Conservation (phyloP, 345 rosid genomes). For the Camelina hispida region DNA sequence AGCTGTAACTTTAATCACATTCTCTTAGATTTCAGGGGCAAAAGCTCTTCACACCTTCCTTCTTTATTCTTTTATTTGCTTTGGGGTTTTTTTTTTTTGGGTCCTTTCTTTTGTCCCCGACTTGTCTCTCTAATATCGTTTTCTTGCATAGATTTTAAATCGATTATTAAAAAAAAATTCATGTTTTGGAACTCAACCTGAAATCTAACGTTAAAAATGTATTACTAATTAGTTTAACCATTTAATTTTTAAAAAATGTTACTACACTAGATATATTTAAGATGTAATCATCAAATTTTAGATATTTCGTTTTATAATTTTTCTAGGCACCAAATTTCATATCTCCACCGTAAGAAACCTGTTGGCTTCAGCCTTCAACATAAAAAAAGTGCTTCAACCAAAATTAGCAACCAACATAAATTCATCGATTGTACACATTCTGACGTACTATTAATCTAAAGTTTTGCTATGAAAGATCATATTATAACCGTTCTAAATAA, state of each 20-base stretch:
- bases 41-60: slow-evolving; percentile 38
- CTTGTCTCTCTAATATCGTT: slow-evolving; percentile 27
- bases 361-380: background rate
- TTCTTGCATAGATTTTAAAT: slow-evolving; percentile 1
- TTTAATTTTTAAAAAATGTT: background rate
- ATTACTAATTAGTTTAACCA: background rate
- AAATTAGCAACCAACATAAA: slow-evolving; percentile 1
- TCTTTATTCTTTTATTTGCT: slow-evolving; percentile 34
- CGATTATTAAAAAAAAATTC: background rate
- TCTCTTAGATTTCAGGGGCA: slow-evolving; percentile 55
- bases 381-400: background rate
- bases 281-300: background rate
- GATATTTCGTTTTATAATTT: background rate
- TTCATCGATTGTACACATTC: background rate
- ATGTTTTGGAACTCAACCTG: background rate
- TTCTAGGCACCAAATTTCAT: background rate
- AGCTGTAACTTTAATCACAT: slow-evolving; percentile 50
- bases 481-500: background rate
- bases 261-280: background rate
- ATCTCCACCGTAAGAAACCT: background rate
- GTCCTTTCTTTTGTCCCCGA: slow-evolving; percentile 39
- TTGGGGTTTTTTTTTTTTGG: background rate
- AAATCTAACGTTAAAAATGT: background rate
- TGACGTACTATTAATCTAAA: background rate
- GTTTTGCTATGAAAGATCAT: background rate